phyloP scores from a whole-genome alignment of 108 stramenopile species.

The Cyclotella distinguenda region DNA sequence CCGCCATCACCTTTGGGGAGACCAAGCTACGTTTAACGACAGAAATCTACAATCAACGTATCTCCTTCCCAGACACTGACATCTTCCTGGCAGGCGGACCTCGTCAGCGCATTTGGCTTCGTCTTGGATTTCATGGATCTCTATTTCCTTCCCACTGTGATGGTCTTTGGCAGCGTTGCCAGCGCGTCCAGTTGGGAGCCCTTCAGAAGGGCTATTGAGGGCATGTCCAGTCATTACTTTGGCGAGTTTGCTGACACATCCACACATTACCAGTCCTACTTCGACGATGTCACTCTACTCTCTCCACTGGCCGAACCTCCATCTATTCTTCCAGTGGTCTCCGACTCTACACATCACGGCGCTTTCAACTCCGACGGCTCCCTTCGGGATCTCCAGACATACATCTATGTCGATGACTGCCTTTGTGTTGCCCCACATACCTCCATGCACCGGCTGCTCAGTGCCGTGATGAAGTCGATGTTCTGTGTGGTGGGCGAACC shows the following conservation, averaged over 20 bases:
- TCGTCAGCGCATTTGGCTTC: slow-evolving; percentile 8
- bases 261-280: not conserved
- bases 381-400: no score
- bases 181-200: slow-evolving; percentile 12
- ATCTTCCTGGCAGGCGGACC: not conserved
- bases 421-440: not conserved
- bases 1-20: slow-evolving; percentile 11
- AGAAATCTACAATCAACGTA: slow-evolving; percentile 1
- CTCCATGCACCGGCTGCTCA: not conserved
- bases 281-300: not conserved
- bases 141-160: slow-evolving; percentile 4
- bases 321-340: not conserved
- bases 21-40: not conserved
- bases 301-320: not conserved
- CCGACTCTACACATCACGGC: not conserved
- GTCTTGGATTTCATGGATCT: not conserved
- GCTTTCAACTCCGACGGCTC: slow-evolving; percentile 1
- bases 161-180: slow-evolving; percentile 4
- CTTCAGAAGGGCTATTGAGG: slow-evolving; percentile 6
- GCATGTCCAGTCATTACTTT: not conserved
- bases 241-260: not conserved
- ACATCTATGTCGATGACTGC: slow-evolving; percentile 15
- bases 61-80: not conserved
- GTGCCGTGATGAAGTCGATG: slow-evolving; percentile 18
- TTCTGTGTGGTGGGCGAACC: slow-evolving; percentile 18